These are phyloP conservation scores for Scheffersomyces lignicola DNA, from an alignment of 1,139 yeast species.

Conservation along the genomic window DNA sequence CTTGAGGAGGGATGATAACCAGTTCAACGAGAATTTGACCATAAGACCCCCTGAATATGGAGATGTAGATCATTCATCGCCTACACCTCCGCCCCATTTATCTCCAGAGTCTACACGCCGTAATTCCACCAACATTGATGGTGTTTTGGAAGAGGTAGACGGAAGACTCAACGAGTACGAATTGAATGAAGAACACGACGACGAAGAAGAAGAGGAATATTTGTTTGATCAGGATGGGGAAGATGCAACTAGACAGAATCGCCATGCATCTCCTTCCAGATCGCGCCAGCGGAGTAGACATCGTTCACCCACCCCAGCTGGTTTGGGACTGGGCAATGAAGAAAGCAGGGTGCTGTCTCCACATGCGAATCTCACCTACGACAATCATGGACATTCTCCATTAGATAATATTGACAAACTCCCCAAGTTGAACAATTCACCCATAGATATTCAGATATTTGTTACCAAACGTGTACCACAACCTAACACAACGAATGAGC, in stretches of 20 bases:
- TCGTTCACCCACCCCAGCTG: neutral
- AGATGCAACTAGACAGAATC: slow-evolving; percentile 13
- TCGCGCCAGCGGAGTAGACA: neutral
- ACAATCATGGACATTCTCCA: slow-evolving; percentile 42
- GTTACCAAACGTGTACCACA: slow-evolving; percentile 45
- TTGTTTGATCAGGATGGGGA: slow-evolving; percentile 23
- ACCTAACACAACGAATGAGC: slow-evolving; percentile 34
- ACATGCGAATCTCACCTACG: slow-evolving; percentile 22
- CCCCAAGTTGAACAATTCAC: slow-evolving; percentile 35
- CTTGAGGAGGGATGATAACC: slow-evolving; percentile 47
- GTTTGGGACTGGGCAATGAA: slow-evolving; percentile 8
- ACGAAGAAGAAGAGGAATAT: slow-evolving; percentile 21
- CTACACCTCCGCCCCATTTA: slow-evolving; percentile 25
- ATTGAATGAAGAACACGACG: slow-evolving; percentile 13
- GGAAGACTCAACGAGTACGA: slow-evolving; percentile 17
- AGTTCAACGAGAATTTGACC: slow-evolving; percentile 39
- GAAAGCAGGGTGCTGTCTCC: slow-evolving; percentile 8
- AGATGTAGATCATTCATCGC: slow-evolving; percentile 29
- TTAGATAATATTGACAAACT: slow-evolving; percentile 46
- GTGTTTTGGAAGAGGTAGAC: slow-evolving; percentile 17
- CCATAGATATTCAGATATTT: slow-evolving; percentile 42
- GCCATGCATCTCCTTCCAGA: neutral
- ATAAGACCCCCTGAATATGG: slow-evolving; percentile 44
- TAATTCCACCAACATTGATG: slow-evolving; percentile 14
- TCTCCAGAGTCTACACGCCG: slow-evolving; percentile 15